A percentile compares a stretch with the other conserved stretches of the same genome.
Conservation (phyloP, 1,284 basidiomycete genomes). For the Austropuccinia psidii region DNA sequence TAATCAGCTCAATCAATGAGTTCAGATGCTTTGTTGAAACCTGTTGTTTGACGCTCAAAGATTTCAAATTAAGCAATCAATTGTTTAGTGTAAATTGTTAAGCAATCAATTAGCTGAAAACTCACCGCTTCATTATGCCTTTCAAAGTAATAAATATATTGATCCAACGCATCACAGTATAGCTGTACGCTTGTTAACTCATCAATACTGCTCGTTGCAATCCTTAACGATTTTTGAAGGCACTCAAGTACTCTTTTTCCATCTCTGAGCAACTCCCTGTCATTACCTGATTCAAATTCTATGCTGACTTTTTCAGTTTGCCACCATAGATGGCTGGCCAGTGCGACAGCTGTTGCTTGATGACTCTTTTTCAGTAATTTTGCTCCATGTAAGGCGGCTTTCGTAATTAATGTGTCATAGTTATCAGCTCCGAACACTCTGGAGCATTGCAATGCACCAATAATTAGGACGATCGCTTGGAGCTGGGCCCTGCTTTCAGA, state of each 20-base stretch:
- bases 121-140: constrained; percentile 73
- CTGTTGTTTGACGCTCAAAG: constrained; percentile 50
- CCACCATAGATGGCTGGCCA: constrained; percentile 95
- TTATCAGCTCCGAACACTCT: constrained; percentile 81
- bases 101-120: background rate
- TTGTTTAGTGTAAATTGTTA: background rate
- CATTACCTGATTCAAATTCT: constrained; percentile 48
- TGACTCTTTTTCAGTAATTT: constrained; percentile 93
- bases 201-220: constrained; percentile 86
- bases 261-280: constrained; percentile 53
- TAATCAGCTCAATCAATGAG: constrained; percentile 83
- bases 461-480: constrained; percentile 84
- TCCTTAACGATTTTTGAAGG: constrained; percentile 82
- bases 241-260: constrained; percentile 92
- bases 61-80: background rate
- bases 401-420: constrained; percentile 90
- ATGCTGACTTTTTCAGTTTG: constrained; percentile 58
- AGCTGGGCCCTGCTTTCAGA: constrained; percentile 84
- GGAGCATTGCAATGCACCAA: constrained; percentile 72
- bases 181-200: constrained; percentile 88
- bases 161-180: constrained; percentile 86
- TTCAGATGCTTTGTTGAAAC: constrained; percentile 88
- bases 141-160: constrained; percentile 88
- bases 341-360: constrained; percentile 83
- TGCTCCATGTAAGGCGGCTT: constrained; percentile 85